Evolutionary conservation across 345 rosid genomes (phyloP).

Genomic region (Boechera divaricarpa): DNA sequence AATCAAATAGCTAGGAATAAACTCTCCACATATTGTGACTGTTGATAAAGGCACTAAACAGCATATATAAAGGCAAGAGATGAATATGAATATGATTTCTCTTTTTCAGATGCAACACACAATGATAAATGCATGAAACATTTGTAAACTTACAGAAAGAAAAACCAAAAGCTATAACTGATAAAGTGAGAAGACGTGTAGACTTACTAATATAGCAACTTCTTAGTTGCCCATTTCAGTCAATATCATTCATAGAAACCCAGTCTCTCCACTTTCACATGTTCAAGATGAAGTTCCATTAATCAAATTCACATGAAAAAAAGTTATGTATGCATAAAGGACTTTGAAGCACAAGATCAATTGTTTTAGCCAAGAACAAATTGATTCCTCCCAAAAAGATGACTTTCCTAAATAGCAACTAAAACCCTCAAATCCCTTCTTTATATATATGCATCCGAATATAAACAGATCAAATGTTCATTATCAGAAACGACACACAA

Average conservation of each 20-base stretch:
- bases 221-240: too few species aligned
- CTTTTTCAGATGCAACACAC: too few species aligned
- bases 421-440: neutral
- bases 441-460: neutral
- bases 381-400: neutral
- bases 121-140: too few species aligned
- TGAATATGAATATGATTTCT: too few species aligned
- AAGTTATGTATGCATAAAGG: neutral
- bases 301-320: slow-evolving; percentile 1
- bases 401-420: slow-evolving; percentile 30
- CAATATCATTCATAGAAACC: neutral
- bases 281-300: neutral
- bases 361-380: slow-evolving; percentile 9
- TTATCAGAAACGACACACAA: neutral
- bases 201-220: too few species aligned
- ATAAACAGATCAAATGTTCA: neutral
- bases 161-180: too few species aligned
- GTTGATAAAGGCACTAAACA: neutral
- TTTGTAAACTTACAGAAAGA: too few species aligned
- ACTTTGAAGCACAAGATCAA: neutral
- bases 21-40: neutral
- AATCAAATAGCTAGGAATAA: neutral
- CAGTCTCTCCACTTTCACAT: neutral
- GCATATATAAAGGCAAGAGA: neutral
- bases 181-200: too few species aligned